Base-by-base conservation (phyloP, 2,329 filamentous ascomycete species). In the Elsinoe necatrix region DNA sequence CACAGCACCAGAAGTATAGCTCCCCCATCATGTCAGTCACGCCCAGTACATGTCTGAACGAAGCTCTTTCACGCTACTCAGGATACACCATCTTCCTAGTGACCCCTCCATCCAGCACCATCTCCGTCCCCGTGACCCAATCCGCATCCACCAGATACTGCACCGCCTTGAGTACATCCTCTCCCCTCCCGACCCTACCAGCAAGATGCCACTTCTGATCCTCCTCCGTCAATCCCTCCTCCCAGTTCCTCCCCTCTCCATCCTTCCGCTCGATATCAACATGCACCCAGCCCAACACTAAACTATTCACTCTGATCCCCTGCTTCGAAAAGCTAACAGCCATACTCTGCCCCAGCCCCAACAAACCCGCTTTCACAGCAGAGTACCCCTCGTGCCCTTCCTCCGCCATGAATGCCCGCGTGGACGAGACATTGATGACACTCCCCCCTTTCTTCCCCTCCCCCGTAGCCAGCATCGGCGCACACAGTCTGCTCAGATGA, bases 231-330 rank as follows among this genome's bases (percentile, higher is more conserved):
- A 79, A 61, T 0, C 72, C 75, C 3, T 76, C 72, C 58, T 77
- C 74, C 77, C 76, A 79, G 31, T 60, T 69, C 39, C 68, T 64
- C 61, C 73, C 70, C 61, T 79, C 73, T 1, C 66, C 73, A 37
- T 63, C 63, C 59, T 68, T 67, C 41, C 66, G 70, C 64, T 75
- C 73, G 45, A 77, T 68, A 47, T 63, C 66, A 6, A 79, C 77
- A 61, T 78, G 71, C 47, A 80, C 77, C 77, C 77, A 80, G 0
- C 77, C 77, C 0, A 75, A 77, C 31, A 78, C 62, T 14, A 80
- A 73, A 0, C 75, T 71, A 59, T 78, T 79, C 23, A 77, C 74
- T 3, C 75, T 67, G 23, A 80, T 71, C 9, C 71, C 69, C 2
- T 67, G 63, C 50, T 72, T 68, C 1, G 70, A 72, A 12, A 79